Evolutionary conservation across 768 basidiomycete genomes (phyloP), one percentile per base, ranked within the genome.

Genomic region (Mycena crocata): DNA sequence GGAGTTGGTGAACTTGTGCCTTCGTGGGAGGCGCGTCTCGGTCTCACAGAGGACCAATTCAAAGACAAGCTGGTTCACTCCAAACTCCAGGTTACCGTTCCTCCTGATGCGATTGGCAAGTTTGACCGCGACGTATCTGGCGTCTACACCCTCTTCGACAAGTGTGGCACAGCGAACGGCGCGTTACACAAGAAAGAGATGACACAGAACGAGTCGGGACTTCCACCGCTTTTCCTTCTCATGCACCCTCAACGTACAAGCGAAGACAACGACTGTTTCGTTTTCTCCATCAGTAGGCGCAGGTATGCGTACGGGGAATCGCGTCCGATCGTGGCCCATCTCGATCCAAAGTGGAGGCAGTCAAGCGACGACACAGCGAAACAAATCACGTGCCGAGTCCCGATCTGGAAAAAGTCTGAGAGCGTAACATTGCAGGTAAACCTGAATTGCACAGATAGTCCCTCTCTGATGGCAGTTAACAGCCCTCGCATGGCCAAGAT

Each of bases 201-300:
- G 19, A 76, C 77, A 13, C 59, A 76, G 0, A 82, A 80, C n/a
- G 87, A 89, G n/a, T 70, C 59, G 3, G 73, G 78, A 9, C 78
- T 88, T 31, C 90, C 91, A 0, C 86, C 91, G 0, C 74, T 98
- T 14, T 95, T 90, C 80, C 82, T 94, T 82, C 85, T 98, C 71
- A 87, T 98, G 71, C 95, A 98, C 74, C 95, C 96, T 17, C 90
- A 92, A 35, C 88, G 95, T 1, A 94, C 93, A 5, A 88, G 90
- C 59, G 84, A 90, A 35, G 84, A 85, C 3, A 87, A 94, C 34
- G 96, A 98, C 72, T 83, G 84, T 5, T 98, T 94, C 74, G 91
- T 94, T 19, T 95, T 98, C 75, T 93, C 95, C 0, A 91, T 86
- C 46, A 90, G 86, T 72, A 94, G 85, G 51, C 84, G 92, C 52